phyloP scores from a whole-genome alignment of 2,329 filamentous ascomycete species.

The Aspergillus sp. region DNA sequence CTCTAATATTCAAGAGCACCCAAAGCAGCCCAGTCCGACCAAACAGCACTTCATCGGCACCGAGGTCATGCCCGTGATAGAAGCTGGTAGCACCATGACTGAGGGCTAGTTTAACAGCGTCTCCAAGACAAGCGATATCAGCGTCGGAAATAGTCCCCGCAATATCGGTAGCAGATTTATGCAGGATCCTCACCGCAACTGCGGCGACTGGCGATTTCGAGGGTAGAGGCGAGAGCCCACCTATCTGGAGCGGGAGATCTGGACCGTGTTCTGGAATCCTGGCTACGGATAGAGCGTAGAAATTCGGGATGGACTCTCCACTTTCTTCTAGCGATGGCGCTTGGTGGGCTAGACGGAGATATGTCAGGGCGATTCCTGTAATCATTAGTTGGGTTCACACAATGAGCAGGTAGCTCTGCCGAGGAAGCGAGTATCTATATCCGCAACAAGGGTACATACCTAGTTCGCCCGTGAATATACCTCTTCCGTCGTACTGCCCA shows the following conservation, averaged over 20 bases:
- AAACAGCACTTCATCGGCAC: constrained; percentile 40
- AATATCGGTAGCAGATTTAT: constrained; percentile 12
- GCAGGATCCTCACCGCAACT: constrained; percentile 27
- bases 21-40: constrained; percentile 41
- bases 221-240: constrained; percentile 34
- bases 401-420: not conserved
- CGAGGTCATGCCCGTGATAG: constrained; percentile 28
- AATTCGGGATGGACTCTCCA: constrained; percentile 20
- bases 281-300: constrained; percentile 27
- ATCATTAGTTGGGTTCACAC: not conserved
- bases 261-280: constrained; percentile 26
- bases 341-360: constrained; percentile 40
- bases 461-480: constrained; percentile 2
- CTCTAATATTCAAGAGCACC: constrained; percentile 35
- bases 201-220: constrained; percentile 31
- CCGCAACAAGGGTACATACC: not conserved
- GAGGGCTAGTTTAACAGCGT: constrained; percentile 31
- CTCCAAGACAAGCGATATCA: constrained; percentile 29
- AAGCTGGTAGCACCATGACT: constrained; percentile 23
- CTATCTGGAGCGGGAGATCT: constrained; percentile 25
- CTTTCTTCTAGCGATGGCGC: constrained; percentile 23
- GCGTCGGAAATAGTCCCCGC: constrained; percentile 20
- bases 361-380: constrained; percentile 36
- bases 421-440: too few relatives aligned
- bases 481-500: not conserved